Percentiles rank a stretch among this genome's conserved stretches.
Conservation (phyloP, 139 green algal species). For the Coelastrella sp. region DNA sequence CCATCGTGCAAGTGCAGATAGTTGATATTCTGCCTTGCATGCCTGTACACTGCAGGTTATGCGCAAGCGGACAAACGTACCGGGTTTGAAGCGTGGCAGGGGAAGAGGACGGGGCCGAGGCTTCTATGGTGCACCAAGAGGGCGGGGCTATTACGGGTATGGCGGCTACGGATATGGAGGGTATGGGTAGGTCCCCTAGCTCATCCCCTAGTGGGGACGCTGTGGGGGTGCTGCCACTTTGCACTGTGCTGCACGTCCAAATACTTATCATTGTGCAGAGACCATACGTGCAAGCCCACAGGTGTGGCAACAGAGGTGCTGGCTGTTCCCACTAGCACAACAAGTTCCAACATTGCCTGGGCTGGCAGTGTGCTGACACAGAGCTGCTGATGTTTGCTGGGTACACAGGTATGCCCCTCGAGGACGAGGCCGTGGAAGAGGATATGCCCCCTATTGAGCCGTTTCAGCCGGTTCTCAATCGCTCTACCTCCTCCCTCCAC, state of each 20-base stretch:
- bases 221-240: not conserved
- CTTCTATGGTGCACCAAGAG: slow-evolving; percentile 38
- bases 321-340: no score
- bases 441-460: slow-evolving; percentile 61
- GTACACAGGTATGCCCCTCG: slow-evolving; percentile 54
- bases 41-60: slow-evolving; percentile 68
- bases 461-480: no score
- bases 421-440: slow-evolving; percentile 55
- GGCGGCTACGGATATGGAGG: slow-evolving; percentile 21
- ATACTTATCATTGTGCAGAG: no score
- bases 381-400: not conserved
- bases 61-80: slow-evolving; percentile 96
- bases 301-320: no score
- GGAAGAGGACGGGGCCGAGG: slow-evolving; percentile 68
- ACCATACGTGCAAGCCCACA: no score
- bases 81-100: slow-evolving; percentile 86
- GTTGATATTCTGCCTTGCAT: not conserved
- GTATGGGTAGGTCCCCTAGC: slow-evolving; percentile 2
- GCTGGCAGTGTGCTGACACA: no score
- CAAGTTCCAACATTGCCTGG: no score
- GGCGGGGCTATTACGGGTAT: slow-evolving; percentile 30
- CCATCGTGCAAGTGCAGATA: no score
- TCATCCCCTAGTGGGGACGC: not conserved
- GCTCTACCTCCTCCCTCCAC: no score
- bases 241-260: not conserved